Conservation (phyloP, 148 eudicot genomes). For the Drosera capensis region DNA sequence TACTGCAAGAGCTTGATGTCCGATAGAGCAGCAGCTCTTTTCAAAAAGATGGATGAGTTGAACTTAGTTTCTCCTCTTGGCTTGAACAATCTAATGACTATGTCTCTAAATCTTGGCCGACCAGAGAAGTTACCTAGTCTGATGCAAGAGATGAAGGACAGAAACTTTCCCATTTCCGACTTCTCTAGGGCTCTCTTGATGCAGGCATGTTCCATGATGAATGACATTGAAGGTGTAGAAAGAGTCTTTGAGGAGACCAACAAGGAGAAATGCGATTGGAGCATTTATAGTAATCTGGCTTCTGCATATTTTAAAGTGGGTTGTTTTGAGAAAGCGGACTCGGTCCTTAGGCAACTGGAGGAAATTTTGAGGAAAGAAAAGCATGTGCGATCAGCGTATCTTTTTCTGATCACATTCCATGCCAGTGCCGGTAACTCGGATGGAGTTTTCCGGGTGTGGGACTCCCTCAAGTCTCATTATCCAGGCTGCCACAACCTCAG, state of each 20-base stretch:
- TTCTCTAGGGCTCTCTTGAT: conserved; percentile 36
- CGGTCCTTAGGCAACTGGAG: conserved; percentile 32
- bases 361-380: conserved; percentile 10
- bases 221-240: conserved; percentile 55
- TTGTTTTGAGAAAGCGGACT: conserved; percentile 32
- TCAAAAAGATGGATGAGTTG: conserved; percentile 42
- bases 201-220: conserved; percentile 31
- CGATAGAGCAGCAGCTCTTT: conserved; percentile 45
- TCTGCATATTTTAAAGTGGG: conserved; percentile 27
- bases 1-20: conserved; percentile 36
- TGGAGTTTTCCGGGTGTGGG: conserved; percentile 44
- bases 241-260: conserved; percentile 39
- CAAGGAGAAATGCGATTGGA: conserved; percentile 33
- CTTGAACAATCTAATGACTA: conserved; percentile 43
- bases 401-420: conserved; percentile 39
- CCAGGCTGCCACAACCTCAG: conserved; percentile 20
- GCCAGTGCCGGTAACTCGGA: conserved; percentile 26
- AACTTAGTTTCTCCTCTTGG: conserved; percentile 14
- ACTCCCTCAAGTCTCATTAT: conserved; percentile 26
- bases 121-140: conserved; percentile 53
- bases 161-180: conserved; percentile 18
- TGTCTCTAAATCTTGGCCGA: conserved; percentile 33
- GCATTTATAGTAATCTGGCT: conserved; percentile 44
- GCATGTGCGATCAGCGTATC: conserved; percentile 24
- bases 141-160: conserved; percentile 47